These are phyloP conservation scores for Eucalyptus urophylla DNA, from an alignment of 345 rosid genomes.

Conservation along the genomic window DNA sequence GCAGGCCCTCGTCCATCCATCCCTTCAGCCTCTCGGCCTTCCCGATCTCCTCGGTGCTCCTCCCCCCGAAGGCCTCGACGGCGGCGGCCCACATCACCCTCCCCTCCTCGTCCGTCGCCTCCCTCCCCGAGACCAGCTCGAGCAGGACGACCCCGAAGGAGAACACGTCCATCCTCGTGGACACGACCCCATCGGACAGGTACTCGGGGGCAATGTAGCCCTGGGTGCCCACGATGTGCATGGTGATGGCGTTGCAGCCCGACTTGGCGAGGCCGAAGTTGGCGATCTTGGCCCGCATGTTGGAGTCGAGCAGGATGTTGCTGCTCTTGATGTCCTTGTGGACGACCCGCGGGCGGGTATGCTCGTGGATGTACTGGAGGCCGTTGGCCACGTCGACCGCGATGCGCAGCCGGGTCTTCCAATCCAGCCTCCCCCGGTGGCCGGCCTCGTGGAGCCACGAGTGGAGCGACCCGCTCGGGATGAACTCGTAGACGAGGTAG, in stretches of 20 bases:
- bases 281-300: slow-evolving; percentile 61
- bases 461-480: slow-evolving; percentile 45
- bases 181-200: slow-evolving; percentile 45
- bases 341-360: slow-evolving; percentile 52
- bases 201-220: slow-evolving; percentile 73
- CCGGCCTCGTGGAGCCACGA: slow-evolving; percentile 29
- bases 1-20: slow-evolving; percentile 29
- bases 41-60: slow-evolving; percentile 4
- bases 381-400: slow-evolving; percentile 57
- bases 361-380: slow-evolving; percentile 66
- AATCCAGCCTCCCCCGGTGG: slow-evolving; percentile 9
- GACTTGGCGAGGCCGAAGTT: slow-evolving; percentile 69
- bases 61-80: slow-evolving; percentile 14
- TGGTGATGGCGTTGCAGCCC: slow-evolving; percentile 66
- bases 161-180: slow-evolving; percentile 62
- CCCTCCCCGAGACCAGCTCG: slow-evolving; percentile 46
- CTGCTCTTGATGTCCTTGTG: slow-evolving; percentile 66
- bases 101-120: slow-evolving; percentile 38
- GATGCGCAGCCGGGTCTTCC: slow-evolving; percentile 46
- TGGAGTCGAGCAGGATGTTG: slow-evolving; percentile 51
- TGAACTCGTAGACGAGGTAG: slow-evolving; percentile 49
- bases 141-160: slow-evolving; percentile 64
- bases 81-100: slow-evolving; percentile 33
- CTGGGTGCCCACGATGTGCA: slow-evolving; percentile 71
- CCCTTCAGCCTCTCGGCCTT: slow-evolving; percentile 10